Base-by-base conservation (phyloP, 257 asterid species). In the Ilex asprella region DNA sequence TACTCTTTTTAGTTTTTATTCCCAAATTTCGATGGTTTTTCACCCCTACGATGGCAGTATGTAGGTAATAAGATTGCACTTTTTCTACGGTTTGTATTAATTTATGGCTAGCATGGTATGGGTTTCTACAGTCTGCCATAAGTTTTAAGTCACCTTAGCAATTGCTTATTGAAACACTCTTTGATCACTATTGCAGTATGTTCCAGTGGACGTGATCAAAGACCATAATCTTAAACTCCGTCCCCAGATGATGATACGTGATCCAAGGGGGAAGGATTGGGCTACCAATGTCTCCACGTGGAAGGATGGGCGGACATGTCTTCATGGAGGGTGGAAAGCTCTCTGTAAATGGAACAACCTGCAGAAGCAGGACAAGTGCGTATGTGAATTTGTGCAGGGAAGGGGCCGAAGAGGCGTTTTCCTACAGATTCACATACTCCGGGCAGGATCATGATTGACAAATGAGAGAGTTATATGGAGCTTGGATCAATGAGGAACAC, bases 331-430 rank as follows among this genome's bases (percentile, higher is more conserved):
- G 31, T 68, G 73, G 67, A 4, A 4, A 58, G 41, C 29, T 15
- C 12, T 68, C 16, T 61, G 73, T 9, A 30, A 62, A 53, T 12
- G 57, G 63, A 68, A 68, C 44, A 39, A 43, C 31, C 58, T 61
- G 35, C 58, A 49, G 32, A 30, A 55, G n/a, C 12, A 55, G 5
- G 67, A 61, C 8, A 32, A 14, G 4, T 55, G 57, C 44, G 21
- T 68, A 12, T 68, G 73, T 44, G 73, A 68, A 39, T 61, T 68
- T 46, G 16, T 68, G 16, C 46, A 29, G 58, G 63, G 41, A 4
- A 32, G 32, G 15, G n/a, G 41, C 5, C 41, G 16, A 16, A 10
- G 2, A 3, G 44, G 10, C 43, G 31, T 66, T 50, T 32, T 49
- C 14, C 5, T 66, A 30, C 70, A 66, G 39, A 31, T 66, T 58